A percentile compares a stretch with the other conserved stretches of the same genome.
phyloP scores from a whole-genome alignment of 1,139 yeast genomes.

The Zygoascus sp. region DNA sequence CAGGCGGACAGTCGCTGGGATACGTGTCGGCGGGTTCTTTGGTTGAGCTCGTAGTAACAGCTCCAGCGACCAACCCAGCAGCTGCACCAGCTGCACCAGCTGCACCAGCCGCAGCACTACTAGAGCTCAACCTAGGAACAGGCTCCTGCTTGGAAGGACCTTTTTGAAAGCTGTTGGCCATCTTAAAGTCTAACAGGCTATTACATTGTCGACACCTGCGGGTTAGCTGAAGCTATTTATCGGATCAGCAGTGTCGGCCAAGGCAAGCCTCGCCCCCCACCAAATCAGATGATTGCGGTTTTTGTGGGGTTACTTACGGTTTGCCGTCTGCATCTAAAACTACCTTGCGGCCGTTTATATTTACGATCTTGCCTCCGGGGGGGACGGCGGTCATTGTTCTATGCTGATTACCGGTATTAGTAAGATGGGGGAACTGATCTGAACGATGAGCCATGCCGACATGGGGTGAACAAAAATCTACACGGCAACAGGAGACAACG shows the following conservation, averaged over 20 bases:
- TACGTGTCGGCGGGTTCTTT: conserved; percentile 22
- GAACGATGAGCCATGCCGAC: too few species aligned
- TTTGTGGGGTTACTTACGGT: conserved; percentile 68
- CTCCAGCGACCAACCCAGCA: conserved; percentile 20
- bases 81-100: conserved; percentile 20
- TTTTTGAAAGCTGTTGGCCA: conserved; percentile 37
- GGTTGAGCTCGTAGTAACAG: conserved; percentile 16
- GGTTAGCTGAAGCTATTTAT: neutral
- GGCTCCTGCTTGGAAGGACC: too few species aligned
- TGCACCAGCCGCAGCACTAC: neutral
- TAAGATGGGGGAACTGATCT: neutral
- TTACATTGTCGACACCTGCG: conserved; percentile 79
- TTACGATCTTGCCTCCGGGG: conserved; percentile 11
- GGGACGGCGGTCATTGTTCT: conserved; percentile 9
- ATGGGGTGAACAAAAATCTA: too few species aligned
- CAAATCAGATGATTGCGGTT: neutral
- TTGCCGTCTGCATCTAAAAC: conserved; percentile 83
- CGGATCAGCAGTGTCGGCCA: conserved; percentile 9
- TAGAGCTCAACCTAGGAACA: neutral
- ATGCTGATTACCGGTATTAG: neutral
- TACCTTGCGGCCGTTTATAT: conserved; percentile 56
- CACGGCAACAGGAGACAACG: too few species aligned
- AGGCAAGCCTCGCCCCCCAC: neutral
- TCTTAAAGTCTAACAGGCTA: conserved; percentile 66
- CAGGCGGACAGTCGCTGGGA: conserved; percentile 72